A percentile compares a stretch with the other conserved stretches of the same genome.
These are phyloP conservation scores for Cucumis melo DNA, from an alignment of 306 rosid genomes.

Conservation along the genomic window DNA sequence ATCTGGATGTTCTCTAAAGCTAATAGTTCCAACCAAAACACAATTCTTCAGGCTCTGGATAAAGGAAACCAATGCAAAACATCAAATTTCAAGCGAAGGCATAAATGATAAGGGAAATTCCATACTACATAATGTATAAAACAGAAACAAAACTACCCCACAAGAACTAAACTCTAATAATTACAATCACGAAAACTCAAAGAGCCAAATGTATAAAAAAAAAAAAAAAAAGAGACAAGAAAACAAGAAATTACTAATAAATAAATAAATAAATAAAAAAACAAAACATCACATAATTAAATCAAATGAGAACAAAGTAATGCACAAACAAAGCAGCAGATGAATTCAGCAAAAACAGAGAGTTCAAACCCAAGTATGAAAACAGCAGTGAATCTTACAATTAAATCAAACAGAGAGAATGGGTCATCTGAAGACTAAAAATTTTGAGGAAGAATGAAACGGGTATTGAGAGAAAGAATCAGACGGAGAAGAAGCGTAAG, in stretches of 20 bases:
- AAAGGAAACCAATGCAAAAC: not conserved
- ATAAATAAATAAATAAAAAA: not conserved
- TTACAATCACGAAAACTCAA: not conserved
- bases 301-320: not conserved
- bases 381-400: not conserved
- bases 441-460: not conserved
- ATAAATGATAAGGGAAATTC: not conserved
- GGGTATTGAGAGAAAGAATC: too few species aligned
- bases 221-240: not conserved
- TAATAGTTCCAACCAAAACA: not conserved
- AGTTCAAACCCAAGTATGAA: not conserved
- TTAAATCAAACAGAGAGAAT: not conserved
- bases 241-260: not conserved
- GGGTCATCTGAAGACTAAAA: not conserved
- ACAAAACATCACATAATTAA: not conserved
- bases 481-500: too few species aligned
- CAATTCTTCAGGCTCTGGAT: not conserved
- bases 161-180: not conserved
- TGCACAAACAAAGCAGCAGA: not conserved
- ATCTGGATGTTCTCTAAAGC: constrained; percentile 15
- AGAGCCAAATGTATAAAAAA: not conserved
- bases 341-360: not conserved
- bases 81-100: not conserved
- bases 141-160: not conserved
- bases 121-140: not conserved